These are phyloP conservation scores for Alternaria novae-zelandiae DNA, from an alignment of 2,329 filamentous ascomycete genomes.

Conservation along the genomic window DNA sequence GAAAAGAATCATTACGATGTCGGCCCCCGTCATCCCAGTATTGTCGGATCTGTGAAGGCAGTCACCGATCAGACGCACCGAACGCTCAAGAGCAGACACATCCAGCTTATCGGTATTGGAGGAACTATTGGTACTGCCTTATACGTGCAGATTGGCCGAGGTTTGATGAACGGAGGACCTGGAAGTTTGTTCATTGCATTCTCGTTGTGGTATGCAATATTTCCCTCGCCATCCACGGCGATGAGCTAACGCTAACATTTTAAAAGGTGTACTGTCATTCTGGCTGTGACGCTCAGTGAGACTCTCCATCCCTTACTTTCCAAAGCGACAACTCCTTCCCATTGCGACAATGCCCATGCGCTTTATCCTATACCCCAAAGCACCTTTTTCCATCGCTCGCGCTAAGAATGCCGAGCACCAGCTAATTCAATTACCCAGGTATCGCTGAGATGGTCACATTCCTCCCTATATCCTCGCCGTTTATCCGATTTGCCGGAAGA, in stretches of 20 bases:
- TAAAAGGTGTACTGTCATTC: constrained; percentile 52
- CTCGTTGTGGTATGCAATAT: constrained; percentile 49
- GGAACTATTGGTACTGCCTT: constrained; percentile 58
- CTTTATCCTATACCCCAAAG: constrained; percentile 18
- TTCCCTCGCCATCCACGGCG: not conserved
- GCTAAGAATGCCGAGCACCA: constrained; percentile 6
- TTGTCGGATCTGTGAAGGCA: constrained; percentile 35
- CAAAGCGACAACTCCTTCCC: constrained; percentile 26
- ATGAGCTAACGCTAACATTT: not conserved
- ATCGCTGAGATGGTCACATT: constrained; percentile 81
- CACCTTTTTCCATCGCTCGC: not conserved
- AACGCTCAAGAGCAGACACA: constrained; percentile 55
- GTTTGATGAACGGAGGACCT: constrained; percentile 55
- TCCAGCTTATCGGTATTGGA: constrained; percentile 55
- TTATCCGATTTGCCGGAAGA: constrained; percentile 77
- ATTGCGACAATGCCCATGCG: constrained; percentile 28
- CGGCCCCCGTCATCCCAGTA: constrained; percentile 32
- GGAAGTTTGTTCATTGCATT: constrained; percentile 56
- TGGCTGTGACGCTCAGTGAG: constrained; percentile 51
- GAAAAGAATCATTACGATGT: constrained; percentile 37
- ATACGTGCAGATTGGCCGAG: constrained; percentile 56
- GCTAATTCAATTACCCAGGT: constrained; percentile 39
- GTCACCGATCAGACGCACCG: constrained; percentile 51
- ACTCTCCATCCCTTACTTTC: constrained; percentile 20
- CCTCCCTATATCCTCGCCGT: constrained; percentile 76